Conservation (phyloP, 2,329 filamentous ascomycete species). For the Whalleya microplaca region DNA sequence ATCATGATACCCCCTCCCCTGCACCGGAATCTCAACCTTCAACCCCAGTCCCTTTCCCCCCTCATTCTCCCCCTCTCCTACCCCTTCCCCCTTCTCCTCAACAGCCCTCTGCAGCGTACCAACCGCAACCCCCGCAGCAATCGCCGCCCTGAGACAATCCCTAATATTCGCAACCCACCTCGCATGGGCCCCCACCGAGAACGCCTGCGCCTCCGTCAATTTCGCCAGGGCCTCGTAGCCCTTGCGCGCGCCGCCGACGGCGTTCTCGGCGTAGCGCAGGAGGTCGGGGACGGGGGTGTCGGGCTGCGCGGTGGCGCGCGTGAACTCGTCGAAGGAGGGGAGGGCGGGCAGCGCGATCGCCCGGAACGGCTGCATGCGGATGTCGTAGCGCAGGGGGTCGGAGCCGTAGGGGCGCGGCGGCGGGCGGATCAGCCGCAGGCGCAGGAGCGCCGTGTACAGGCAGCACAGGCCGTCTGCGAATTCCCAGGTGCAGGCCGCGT, state of each 20-base stretch:
- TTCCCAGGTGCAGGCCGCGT: constrained; percentile 65
- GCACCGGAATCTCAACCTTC: constrained; percentile 55
- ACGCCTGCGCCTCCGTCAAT: constrained; percentile 55
- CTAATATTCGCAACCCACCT: constrained; percentile 65
- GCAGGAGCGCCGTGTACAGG: constrained; percentile 69
- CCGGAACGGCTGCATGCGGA: constrained; percentile 86
- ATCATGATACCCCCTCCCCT: constrained; percentile 61
- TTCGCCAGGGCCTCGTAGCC: constrained; percentile 61
- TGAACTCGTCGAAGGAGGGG: constrained; percentile 66
- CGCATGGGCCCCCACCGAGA: constrained; percentile 59
- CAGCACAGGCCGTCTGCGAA: constrained; percentile 58
- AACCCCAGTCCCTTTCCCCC: constrained; percentile 39
- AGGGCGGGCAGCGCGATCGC: constrained; percentile 69
- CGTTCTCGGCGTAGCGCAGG: constrained; percentile 49
- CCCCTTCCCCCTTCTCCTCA: constrained; percentile 6
- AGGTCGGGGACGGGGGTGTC: constrained; percentile 45
- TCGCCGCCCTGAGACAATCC: constrained; percentile 69
- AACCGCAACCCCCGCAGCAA: constrained; percentile 69
- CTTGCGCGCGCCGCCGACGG: constrained; percentile 53
- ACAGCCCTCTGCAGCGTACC: constrained; percentile 62
- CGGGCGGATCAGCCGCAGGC: constrained; percentile 48
- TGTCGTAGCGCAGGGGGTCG: constrained; percentile 72
- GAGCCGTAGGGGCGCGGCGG: constrained; percentile 67
- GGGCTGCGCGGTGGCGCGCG: constrained; percentile 45
- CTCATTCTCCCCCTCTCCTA: too few relatives aligned